Evolutionary conservation across 2,329 filamentous ascomycete species (phyloP).

Genomic region (Trichophyton mentagrophytes): DNA sequence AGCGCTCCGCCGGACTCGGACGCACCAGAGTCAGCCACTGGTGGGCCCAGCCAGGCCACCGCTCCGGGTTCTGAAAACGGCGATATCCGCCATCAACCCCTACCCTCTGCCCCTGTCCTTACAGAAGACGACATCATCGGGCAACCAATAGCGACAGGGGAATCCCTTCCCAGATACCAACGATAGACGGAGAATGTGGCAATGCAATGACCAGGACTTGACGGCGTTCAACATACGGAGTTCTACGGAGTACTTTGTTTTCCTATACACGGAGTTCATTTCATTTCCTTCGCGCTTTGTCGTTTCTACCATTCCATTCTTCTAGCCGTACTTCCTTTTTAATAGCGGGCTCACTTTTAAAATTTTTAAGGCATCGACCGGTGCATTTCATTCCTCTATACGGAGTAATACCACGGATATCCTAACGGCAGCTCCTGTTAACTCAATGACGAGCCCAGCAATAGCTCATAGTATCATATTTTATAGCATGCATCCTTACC

Average conservation of each 20-base stretch:
- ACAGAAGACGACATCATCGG: constrained; percentile 40
- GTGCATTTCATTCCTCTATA: not conserved
- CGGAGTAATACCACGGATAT: not conserved
- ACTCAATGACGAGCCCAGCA: not conserved
- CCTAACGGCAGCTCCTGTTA: not conserved
- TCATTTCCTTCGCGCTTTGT: not conserved
- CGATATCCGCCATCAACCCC: not conserved
- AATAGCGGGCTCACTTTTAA: not conserved
- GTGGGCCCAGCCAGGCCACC: constrained; percentile 6
- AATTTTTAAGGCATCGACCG: not conserved
- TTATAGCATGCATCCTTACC: constrained; percentile 1
- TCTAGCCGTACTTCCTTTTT: not conserved
- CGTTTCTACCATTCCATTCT: not conserved
- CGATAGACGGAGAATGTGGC: constrained; percentile 14
- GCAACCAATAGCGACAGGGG: constrained; percentile 25
- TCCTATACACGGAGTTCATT: not conserved
- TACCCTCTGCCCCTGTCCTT: constrained; percentile 38
- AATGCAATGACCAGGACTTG: not conserved
- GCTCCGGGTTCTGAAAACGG: constrained; percentile 15
- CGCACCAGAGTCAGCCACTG: constrained; percentile 7
- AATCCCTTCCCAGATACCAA: constrained; percentile 35
- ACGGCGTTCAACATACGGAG: not conserved
- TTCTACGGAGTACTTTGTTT: not conserved
- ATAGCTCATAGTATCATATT: not conserved
- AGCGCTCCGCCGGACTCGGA: constrained; percentile 42